These are phyloP conservation scores for Fusarium scirpi DNA, from an alignment of 2,329 filamentous ascomycete genomes.

Conservation along the genomic window DNA sequence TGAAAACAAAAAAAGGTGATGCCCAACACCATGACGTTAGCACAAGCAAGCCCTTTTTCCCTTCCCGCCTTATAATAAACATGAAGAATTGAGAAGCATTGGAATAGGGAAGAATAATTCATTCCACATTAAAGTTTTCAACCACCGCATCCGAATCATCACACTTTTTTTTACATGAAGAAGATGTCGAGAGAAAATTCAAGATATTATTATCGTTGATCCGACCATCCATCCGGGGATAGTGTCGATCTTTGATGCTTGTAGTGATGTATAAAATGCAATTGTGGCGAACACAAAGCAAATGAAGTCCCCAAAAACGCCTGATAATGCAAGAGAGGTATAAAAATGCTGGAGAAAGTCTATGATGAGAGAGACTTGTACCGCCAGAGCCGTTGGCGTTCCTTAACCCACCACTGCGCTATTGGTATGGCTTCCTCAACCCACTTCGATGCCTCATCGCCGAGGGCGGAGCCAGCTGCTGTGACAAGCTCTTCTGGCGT, in stretches of 20 bases:
- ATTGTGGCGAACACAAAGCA: conserved; percentile 17
- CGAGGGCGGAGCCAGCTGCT: conserved; percentile 33
- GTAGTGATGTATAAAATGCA: conserved; percentile 19
- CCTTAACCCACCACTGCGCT: conserved; percentile 42
- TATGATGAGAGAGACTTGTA: conserved; percentile 36
- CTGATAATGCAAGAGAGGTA: conserved; percentile 28
- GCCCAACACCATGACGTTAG: conserved; percentile 17
- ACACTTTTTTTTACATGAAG: conserved; percentile 17
- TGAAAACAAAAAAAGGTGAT: neutral
- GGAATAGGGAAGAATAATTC: conserved; percentile 10
- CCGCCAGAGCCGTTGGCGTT: conserved; percentile 44
- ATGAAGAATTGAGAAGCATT: conserved; percentile 3
- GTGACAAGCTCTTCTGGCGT: conserved; percentile 40
- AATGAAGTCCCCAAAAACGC: conserved; percentile 26
- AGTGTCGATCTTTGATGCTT: conserved; percentile 10
- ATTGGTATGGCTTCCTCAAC: conserved; percentile 42
- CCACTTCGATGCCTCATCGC: conserved; percentile 49
- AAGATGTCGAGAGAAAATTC: conserved; percentile 9
- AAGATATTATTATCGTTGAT: conserved; percentile 23
- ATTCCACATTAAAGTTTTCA: conserved; percentile 9
- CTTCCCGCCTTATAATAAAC: neutral
- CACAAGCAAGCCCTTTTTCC: neutral
- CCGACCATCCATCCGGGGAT: conserved; percentile 29
- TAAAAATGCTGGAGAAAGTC: neutral
- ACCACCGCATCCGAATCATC: conserved; percentile 2